phyloP scores from a whole-genome alignment of 192 early-diverging fungal genomes.

The Haplosporangium gracile region DNA sequence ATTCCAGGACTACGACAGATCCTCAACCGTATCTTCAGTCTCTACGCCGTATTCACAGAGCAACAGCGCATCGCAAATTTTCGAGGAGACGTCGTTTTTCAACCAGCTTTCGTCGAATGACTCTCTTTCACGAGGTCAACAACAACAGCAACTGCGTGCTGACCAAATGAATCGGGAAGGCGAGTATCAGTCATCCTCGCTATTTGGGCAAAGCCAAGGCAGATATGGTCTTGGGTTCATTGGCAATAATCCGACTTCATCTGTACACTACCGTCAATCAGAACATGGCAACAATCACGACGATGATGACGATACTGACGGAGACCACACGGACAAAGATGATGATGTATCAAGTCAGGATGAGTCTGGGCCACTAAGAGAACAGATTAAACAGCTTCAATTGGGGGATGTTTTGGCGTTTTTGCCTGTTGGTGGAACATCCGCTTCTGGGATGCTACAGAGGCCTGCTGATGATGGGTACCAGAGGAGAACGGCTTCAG shows the following conservation, averaged over 20 bases:
- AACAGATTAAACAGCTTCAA: slow-evolving; percentile 49
- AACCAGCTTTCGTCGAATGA: slow-evolving; percentile 52
- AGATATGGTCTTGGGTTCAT: slow-evolving; percentile 36
- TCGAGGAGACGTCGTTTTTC: slow-evolving; percentile 55
- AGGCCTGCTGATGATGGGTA: slow-evolving; percentile 5
- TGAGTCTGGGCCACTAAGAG: slow-evolving; percentile 40
- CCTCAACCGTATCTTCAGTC: slow-evolving; percentile 30
- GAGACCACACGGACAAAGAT: slow-evolving; percentile 22
- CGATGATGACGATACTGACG: slow-evolving; percentile 23
- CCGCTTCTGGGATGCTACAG: slow-evolving; percentile 23
- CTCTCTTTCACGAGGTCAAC: slow-evolving; percentile 36
- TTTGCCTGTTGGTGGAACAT: slow-evolving; percentile 30
- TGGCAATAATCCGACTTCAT: slow-evolving; percentile 1
- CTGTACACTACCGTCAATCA: neutral
- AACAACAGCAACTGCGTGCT: slow-evolving; percentile 4
- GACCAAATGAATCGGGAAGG: slow-evolving; percentile 7
- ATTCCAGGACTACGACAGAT: slow-evolving; percentile 38
- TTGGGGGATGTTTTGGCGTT: slow-evolving; percentile 51
- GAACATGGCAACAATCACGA: slow-evolving; percentile 2
- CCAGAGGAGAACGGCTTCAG: slow-evolving; percentile 30
- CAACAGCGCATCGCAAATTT: slow-evolving; percentile 52
- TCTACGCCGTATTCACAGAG: slow-evolving; percentile 54
- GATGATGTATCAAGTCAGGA: slow-evolving; percentile 25
- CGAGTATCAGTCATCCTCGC: slow-evolving; percentile 6
- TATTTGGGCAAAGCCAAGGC: slow-evolving; percentile 5